Base-by-base conservation (phyloP, 169 alveolate genomes). In the Eimeria mitis region DNA sequence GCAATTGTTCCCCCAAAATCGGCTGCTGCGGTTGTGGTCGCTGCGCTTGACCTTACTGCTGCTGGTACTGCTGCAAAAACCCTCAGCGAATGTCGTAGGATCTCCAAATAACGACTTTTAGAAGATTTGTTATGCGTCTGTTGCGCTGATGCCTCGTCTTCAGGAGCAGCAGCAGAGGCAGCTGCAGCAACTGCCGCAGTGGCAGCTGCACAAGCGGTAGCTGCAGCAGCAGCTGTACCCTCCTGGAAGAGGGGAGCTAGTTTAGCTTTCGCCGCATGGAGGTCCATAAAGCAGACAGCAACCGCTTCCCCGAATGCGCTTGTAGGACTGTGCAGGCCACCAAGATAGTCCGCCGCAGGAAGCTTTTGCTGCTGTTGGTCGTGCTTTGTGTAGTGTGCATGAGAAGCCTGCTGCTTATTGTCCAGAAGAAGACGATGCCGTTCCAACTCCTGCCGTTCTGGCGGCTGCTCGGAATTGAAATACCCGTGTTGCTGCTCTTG, bases 241-340 rank as follows among this genome's bases (percentile, higher is more conserved):
- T 87, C 92, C 65, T 87, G 81, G 63, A 87, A 87, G 3, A 87
- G 81, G 54, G 81, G 81, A 34, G 78, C 92, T 25, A 87, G 92
- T 63, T 40, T 59, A n/a, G 78, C 52, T 34, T 87, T 59, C n/a
- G 92, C 83, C 34, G 42, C 83, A 87, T 87, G 92, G 40, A 87
- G 63, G 31, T 87, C 92, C 37, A 44, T 3, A 28, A 87, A 56
- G 61, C 92, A 87, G 52, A 28, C 49, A 8, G 81, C 81, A 42
- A 87, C 56, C 0, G 92, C 92, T 37, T 59, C 63, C 42, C 59
- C 71, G 47, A 87, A 16, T 6, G 65, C 42, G 49, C 73, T 49
- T 16, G 11, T 23, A 56, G 40, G 5, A n/a, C 21, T 54, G 59
- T 61, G 52, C 76, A 56, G 63, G 54, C 56, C 76, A 52, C 19